Base-by-base conservation (phyloP, 768 basidiomycete species). In the Russula sp. region DNA sequence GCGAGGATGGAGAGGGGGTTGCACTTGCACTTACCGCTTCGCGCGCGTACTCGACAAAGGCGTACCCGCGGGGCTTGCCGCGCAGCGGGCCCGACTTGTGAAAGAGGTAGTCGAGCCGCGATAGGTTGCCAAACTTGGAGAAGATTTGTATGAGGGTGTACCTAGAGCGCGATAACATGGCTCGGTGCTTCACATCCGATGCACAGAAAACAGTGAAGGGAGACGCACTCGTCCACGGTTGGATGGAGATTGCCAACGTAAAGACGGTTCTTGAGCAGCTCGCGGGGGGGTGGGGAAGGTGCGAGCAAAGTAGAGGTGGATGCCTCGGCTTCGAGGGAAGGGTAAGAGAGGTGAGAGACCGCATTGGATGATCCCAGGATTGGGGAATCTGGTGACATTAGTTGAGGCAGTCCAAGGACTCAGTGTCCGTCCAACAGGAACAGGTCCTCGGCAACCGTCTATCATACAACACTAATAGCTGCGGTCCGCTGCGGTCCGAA, bases 21-120 rank as follows among this genome's bases (percentile, higher is more conserved):
- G 3, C 22, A 18, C 39, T 13, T 7, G 16, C n/a, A 66, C 67
- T 79, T 76, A 98, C 96, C 76, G 86, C 84, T 76, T 86, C 80
- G 49, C 82, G 82, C 35, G 79, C 79, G 70, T 86, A 98, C 76
- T 98, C 92, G 39, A 99, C 76, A 68, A 98, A 99, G 0, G 94
- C 95, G 74, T 96, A 98, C 6, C 97, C 96, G 13, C 95, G 80
- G 0, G 97, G 95, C 73, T 91, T 97, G 18, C 97, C 97, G 72
- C 88, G 94, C 70, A 87, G 75, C 13, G 85, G 80, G 0, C 96
- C 97, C 0, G 88, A 78, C 75, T 96, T 98, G 80, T 99, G 95
- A 71, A 98, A 98, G 66, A 98, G 80, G 73, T 86, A 98, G 74
- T 99, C 97, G 56, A 98, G 82, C 68, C 94, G 92, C 22, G 92